A percentile compares a stretch with the other conserved stretches of the same genome.
phyloP scores from a whole-genome alignment of 768 basidiomycete species.

The Scleroderma citrinum region DNA sequence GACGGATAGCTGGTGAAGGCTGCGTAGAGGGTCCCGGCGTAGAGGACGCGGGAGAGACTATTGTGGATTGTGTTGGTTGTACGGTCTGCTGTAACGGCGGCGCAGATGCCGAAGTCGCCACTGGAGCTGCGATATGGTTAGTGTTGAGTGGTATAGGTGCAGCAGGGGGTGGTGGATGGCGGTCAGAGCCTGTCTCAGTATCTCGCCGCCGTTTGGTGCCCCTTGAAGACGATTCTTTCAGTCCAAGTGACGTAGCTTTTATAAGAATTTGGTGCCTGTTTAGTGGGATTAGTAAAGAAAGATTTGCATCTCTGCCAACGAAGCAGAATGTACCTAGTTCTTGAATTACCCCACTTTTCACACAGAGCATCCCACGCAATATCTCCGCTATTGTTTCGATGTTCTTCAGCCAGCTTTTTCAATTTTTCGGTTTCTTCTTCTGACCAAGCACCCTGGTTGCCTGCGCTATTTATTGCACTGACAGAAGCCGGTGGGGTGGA shows the following conservation, averaged over 20 bases:
- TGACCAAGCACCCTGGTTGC: constrained; percentile 71
- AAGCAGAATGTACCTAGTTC: constrained; percentile 52
- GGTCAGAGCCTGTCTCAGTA: constrained; percentile 29
- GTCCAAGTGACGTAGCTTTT: constrained; percentile 71
- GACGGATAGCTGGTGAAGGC: constrained; percentile 30
- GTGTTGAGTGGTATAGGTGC: constrained; percentile 17
- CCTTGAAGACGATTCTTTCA: constrained; percentile 69
- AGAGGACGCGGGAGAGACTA: constrained; percentile 30
- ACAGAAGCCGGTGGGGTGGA: constrained; percentile 19
- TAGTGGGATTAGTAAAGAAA: not conserved
- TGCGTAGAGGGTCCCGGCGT: constrained; percentile 28
- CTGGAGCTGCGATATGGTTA: constrained; percentile 13
- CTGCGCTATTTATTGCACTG: constrained; percentile 25
- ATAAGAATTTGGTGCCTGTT: constrained; percentile 75
- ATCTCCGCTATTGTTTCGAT: constrained; percentile 39
- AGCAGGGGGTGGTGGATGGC: constrained; percentile 15
- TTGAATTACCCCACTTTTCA: constrained; percentile 63
- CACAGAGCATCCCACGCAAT: constrained; percentile 81
- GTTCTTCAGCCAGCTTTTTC: constrained; percentile 64
- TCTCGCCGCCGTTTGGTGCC: constrained; percentile 58
- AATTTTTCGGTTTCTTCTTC: constrained; percentile 71
- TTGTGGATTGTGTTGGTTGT: constrained; percentile 23
- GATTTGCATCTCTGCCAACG: not conserved
- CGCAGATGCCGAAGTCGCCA: constrained; percentile 25
- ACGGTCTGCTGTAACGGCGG: constrained; percentile 23